These are phyloP conservation scores for Cerrena zonata DNA, from an alignment of 1,284 basidiomycete species.

Conservation along the genomic window DNA sequence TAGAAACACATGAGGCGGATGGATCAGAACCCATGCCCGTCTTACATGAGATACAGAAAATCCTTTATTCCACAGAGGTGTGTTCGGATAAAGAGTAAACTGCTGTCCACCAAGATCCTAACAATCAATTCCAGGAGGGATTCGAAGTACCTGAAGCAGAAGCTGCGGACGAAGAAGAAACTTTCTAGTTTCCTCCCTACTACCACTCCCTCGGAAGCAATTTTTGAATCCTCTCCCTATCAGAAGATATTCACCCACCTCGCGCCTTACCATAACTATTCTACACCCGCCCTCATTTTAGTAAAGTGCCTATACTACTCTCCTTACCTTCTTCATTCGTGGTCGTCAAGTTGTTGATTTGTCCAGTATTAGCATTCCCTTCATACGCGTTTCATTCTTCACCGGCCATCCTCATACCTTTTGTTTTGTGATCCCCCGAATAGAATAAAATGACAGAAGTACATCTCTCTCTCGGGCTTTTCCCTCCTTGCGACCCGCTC, in stretches of 20 bases:
- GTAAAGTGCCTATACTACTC: neutral
- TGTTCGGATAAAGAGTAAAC: no score
- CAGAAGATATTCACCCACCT: neutral
- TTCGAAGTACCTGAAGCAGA: constrained; percentile 28
- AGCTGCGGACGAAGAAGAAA: constrained; percentile 29
- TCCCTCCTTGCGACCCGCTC: no score
- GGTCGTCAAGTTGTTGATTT: neutral
- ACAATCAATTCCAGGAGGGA: constrained; percentile 24
- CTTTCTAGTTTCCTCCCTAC: constrained; percentile 14
- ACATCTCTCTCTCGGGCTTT: no score
- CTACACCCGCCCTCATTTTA: neutral
- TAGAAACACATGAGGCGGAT: constrained; percentile 54
- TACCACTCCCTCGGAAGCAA: neutral
- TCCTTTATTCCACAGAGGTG: constrained; percentile 93
- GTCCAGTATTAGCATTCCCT: neutral
- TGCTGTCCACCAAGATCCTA: neutral
- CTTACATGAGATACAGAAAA: constrained; percentile 83
- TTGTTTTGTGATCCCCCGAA: neutral
- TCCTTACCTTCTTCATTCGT: neutral
- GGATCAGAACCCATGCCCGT: constrained; percentile 59
- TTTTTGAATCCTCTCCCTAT: neutral
- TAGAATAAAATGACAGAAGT: neutral
- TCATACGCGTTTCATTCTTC: no score
- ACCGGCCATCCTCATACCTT: no score
- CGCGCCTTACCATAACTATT: neutral